Evolutionary conservation across 2,329 filamentous ascomycete genomes (phyloP).

Genomic region (Aspergillus thermomutatus): DNA sequence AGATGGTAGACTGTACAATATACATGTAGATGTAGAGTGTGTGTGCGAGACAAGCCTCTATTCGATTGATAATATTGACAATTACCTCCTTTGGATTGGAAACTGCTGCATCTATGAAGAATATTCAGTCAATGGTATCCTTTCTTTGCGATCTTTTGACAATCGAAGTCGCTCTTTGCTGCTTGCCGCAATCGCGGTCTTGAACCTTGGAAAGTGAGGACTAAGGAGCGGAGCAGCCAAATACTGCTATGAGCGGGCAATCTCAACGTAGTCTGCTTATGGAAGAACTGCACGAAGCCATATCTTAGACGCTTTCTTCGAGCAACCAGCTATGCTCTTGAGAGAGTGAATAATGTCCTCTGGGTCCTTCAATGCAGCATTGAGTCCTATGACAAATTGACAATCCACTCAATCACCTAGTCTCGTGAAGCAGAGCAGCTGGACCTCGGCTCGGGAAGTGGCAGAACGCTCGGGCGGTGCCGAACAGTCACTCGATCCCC

Average conservation of each 20-base stretch:
- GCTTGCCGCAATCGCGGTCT: not conserved
- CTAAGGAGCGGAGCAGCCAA: no score
- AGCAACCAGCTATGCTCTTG: not conserved
- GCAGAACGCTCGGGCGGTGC: constrained; percentile 32
- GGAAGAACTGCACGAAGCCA: not conserved
- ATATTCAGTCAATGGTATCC: not conserved
- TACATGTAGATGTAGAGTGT: not conserved
- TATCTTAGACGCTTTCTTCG: not conserved
- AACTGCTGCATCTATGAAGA: not conserved
- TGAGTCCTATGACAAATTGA: not conserved
- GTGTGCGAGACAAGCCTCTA: not conserved
- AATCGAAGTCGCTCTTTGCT: not conserved
- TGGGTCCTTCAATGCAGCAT: not conserved
- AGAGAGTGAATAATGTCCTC: not conserved
- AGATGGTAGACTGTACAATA: not conserved
- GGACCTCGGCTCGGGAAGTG: constrained; percentile 36
- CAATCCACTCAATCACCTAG: not conserved
- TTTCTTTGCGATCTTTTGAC: not conserved
- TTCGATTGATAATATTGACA: not conserved
- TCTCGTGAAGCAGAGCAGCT: constrained; percentile 14
- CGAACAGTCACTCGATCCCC: constrained; percentile 25
- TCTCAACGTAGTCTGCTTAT: not conserved
- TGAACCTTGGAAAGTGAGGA: no score
- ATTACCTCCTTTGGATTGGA: not conserved
- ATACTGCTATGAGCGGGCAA: no score